phyloP scores from a whole-genome alignment of 352 stramenopile genomes.

The Salisapilia sapeloensis region DNA sequence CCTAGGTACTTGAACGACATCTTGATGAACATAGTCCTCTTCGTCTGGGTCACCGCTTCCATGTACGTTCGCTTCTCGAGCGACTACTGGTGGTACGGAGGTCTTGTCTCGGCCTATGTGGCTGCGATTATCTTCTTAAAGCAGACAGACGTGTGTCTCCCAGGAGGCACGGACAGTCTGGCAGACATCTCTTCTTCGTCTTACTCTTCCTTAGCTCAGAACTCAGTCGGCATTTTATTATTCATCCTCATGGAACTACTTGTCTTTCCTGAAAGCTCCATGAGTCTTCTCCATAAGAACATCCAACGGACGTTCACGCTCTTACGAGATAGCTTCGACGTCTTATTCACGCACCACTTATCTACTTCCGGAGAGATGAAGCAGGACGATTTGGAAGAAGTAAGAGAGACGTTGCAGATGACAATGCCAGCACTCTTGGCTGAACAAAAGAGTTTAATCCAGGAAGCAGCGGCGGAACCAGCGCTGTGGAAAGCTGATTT shows the following conservation, averaged over 20 bases:
- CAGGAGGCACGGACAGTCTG: too few relatives aligned
- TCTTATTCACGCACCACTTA: constrained; percentile 39
- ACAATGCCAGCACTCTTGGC: constrained; percentile 15
- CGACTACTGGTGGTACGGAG: constrained; percentile 23
- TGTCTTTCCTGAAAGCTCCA: constrained; percentile 28
- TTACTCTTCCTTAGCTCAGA: constrained; percentile 48
- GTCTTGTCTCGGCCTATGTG: constrained; percentile 57
- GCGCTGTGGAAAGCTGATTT: constrained; percentile 35
- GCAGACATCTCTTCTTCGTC: constrained; percentile 10
- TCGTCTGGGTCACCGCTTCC: constrained; percentile 34
- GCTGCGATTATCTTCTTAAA: constrained; percentile 33
- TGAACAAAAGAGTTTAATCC: constrained; percentile 23
- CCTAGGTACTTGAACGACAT: constrained; percentile 3
- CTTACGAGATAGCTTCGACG: constrained; percentile 20
- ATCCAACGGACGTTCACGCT: constrained; percentile 24
- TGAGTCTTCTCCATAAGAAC: constrained; percentile 28
- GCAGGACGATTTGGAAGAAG: constrained; percentile 2
- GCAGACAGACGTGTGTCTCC: constrained; percentile 10
- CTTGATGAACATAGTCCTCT: constrained; percentile 40
- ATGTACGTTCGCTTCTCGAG: constrained; percentile 62
- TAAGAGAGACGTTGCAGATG: constrained; percentile 25
- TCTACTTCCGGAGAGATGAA: constrained; percentile 5
- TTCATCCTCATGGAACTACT: constrained; percentile 36
- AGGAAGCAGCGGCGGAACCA: constrained; percentile 29
- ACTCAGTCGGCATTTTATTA: constrained; percentile 47